Percentiles rank a stretch among this genome's conserved stretches.
Evolutionary conservation across 2,329 filamentous ascomycete species (phyloP).

Genomic region (Penicillium paneum): DNA sequence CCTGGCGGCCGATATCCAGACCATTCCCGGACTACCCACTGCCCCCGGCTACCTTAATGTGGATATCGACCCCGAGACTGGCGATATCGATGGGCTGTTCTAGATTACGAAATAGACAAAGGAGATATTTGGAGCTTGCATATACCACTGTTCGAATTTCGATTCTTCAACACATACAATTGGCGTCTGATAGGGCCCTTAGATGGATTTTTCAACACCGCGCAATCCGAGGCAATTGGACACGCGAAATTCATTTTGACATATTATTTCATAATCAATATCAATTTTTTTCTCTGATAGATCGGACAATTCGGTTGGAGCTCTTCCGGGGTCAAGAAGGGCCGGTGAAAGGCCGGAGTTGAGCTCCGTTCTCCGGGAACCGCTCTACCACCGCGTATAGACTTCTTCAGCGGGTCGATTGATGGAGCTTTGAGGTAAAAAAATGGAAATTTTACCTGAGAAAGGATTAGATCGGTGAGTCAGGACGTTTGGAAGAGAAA

Average conservation of each 20-base stretch:
- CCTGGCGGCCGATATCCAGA: conserved; percentile 95
- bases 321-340: conserved; percentile 12
- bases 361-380: conserved; percentile 24
- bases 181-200: conserved; percentile 17
- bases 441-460: neutral
- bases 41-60: conserved; percentile 95
- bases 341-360: conserved; percentile 23
- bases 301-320: conserved; percentile 19
- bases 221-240: conserved; percentile 3
- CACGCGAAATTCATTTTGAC: neutral
- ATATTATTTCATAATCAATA: conserved; percentile 2
- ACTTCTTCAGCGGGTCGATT: conserved; percentile 16
- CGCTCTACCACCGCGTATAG: conserved; percentile 9
- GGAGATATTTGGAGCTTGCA: conserved; percentile 15
- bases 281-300: neutral
- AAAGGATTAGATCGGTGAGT: conserved; percentile 12
- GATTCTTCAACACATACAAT: conserved; percentile 27
- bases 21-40: conserved; percentile 91
- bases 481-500: conserved; percentile 1
- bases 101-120: conserved; percentile 46
- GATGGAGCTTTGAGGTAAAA: conserved; percentile 10
- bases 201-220: conserved; percentile 18
- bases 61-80: conserved; percentile 75
- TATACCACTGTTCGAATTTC: conserved; percentile 14
- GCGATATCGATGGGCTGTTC: conserved; percentile 84